Evolutionary conservation across 202 grass and related monocot species (phyloP), one percentile per base, ranked within the genome.

Genomic region (Eragrostis tef): DNA sequence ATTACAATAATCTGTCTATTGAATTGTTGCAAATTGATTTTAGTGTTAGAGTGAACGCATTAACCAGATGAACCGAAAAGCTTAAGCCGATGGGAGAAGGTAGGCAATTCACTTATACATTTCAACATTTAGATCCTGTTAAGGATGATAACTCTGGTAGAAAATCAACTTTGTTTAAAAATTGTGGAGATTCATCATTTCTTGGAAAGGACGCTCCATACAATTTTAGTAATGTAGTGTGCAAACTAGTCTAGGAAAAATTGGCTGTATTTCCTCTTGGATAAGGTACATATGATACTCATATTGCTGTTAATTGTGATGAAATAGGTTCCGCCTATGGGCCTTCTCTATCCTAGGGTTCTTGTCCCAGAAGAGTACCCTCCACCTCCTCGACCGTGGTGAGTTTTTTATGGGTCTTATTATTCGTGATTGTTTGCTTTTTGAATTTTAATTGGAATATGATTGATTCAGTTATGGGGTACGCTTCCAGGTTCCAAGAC

Each of bases 291-390:
- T 83, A 66, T 52, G 10, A 59, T 75, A 66, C 71, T 44, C 54
- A 68, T 60, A 50, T 66, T 81, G 51, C 61, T 53, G 15, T 31
- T 51, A 47, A 31, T 81, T 74, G 65, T 86, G 59, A 46, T 73
- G 26, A 70, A 78, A 50, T 86, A 98, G 94, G 94, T 98, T 84
- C 92, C 94, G 86, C 90, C 94, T 74, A 98, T 98, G 94, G 94
- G 94, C 14, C 90, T 98, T 86, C 88, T 98, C 82, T 98, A 94
- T 67, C 94, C 94, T 13, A 82, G 89, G 85, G 82, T 98, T 80
- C 89, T 98, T 87, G 82, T 85, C 78, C 88, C 90, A 71, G 94
- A 98, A 83, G 94, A 98, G 57, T 93, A 82, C 76, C 92, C 88
- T 45, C 88, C 90, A 70, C 90, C 94, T 86, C 90, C 94, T 62